These are phyloP conservation scores for Corylus heterophylla DNA, from an alignment of 306 rosid species.

Conservation along the genomic window DNA sequence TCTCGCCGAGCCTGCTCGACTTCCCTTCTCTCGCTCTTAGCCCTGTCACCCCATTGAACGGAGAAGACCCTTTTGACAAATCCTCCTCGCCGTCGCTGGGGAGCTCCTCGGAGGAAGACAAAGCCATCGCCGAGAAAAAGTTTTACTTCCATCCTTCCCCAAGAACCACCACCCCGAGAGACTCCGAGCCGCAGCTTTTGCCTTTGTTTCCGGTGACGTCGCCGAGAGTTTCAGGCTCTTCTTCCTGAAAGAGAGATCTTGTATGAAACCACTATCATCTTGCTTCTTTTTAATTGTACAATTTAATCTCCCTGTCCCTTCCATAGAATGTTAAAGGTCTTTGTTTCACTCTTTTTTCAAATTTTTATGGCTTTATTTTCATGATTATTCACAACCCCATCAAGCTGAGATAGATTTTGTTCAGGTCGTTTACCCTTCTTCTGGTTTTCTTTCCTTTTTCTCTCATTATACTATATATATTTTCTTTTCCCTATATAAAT, in stretches of 20 bases:
- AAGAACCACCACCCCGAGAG: conserved; percentile 65
- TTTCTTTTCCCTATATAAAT: too few species aligned
- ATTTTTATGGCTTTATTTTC: neutral
- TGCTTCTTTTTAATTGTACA: conserved; percentile 51
- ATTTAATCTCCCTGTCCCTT: conserved; percentile 30
- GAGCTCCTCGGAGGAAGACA: conserved; percentile 87
- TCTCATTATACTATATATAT: neutral
- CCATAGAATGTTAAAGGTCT: conserved; percentile 39
- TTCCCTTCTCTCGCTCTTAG: conserved; percentile 88
- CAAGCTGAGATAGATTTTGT: conserved; percentile 1
- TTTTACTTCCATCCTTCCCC: conserved; percentile 85
- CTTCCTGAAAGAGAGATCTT: conserved; percentile 43
- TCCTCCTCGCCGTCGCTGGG: conserved; percentile 75
- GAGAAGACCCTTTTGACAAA: conserved; percentile 70
- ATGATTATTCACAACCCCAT: neutral
- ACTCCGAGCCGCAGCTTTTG: conserved; percentile 68
- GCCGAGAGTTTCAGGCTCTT: conserved; percentile 75
- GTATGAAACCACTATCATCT: conserved; percentile 36
- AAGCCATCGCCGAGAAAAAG: conserved; percentile 88
- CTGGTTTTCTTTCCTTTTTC: neutral
- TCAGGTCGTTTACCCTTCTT: neutral
- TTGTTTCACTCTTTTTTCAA: conserved; percentile 13
- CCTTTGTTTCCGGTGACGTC: conserved; percentile 79
- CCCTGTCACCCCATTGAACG: conserved; percentile 85
- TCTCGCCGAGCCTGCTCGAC: conserved; percentile 82